Conservation (phyloP, 495 filamentous ascomycete genomes). For the Aspergillus nidulans region DNA sequence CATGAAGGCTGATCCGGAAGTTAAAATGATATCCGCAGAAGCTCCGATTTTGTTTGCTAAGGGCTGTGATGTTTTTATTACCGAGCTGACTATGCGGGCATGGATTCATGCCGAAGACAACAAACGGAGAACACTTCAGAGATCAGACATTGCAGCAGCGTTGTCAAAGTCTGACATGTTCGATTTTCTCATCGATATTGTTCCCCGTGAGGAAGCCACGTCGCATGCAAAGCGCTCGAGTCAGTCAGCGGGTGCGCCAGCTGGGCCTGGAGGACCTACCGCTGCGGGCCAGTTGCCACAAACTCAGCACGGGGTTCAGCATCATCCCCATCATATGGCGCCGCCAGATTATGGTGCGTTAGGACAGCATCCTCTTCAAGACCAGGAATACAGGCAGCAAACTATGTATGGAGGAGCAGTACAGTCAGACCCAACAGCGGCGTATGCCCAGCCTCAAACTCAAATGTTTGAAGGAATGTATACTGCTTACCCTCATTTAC, state of each 20-base stretch:
- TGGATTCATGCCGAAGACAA: slow-evolving; percentile 99
- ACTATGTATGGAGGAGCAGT: slow-evolving; percentile 76
- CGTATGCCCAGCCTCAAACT: slow-evolving; percentile 68
- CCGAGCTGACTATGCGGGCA: slow-evolving; percentile 97
- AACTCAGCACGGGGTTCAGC: slow-evolving; percentile 54
- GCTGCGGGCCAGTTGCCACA: slow-evolving; percentile 54
- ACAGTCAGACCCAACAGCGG: slow-evolving; percentile 61
- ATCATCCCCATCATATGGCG: slow-evolving; percentile 60
- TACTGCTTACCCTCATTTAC: slow-evolving; percentile 67
- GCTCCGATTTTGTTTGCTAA: slow-evolving; percentile 97
- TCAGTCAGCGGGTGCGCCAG: slow-evolving; percentile 51
- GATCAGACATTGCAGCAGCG: slow-evolving; percentile 92
- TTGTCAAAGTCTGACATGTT: slow-evolving; percentile 99
- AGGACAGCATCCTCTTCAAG: slow-evolving; percentile 59
- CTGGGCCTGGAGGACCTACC: slow-evolving; percentile 39
- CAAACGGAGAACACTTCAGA: slow-evolving; percentile 90
- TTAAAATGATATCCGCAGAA: slow-evolving; percentile 99
- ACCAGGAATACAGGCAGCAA: slow-evolving; percentile 75
- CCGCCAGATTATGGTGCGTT: slow-evolving; percentile 62
- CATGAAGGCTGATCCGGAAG: slow-evolving; percentile 98
- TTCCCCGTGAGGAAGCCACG: slow-evolving; percentile 88
- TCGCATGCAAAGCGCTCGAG: slow-evolving; percentile 74
- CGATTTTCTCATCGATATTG: slow-evolving; percentile 98
- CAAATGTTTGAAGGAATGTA: slow-evolving; percentile 92
- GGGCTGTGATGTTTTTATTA: slow-evolving; percentile 99